These are phyloP conservation scores for Colletotrichum sp. DNA, from an alignment of 2,329 filamentous ascomycete genomes.

Conservation along the genomic window DNA sequence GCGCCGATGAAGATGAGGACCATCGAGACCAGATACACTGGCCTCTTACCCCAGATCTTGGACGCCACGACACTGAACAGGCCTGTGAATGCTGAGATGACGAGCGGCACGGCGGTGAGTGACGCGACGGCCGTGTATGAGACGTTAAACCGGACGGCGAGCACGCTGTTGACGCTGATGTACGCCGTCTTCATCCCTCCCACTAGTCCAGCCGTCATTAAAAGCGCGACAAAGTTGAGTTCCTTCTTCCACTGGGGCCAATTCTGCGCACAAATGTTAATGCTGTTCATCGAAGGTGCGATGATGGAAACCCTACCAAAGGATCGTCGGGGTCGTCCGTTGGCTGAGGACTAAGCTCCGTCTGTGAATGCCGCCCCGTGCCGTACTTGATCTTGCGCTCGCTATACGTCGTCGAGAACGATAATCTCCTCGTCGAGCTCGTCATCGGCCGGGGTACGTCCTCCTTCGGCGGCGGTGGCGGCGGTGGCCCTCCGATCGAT, in stretches of 20 bases:
- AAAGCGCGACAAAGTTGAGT: constrained; percentile 50
- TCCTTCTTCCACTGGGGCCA: constrained; percentile 62
- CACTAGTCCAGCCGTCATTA: constrained; percentile 51
- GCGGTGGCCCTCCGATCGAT: constrained; percentile 2
- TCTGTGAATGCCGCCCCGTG: constrained; percentile 43
- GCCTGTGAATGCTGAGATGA: constrained; percentile 53
- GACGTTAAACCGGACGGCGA: constrained; percentile 46
- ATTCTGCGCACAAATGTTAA: constrained; percentile 43
- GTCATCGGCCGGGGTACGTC: constrained; percentile 29
- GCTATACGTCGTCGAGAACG: constrained; percentile 35
- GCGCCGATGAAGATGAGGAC: constrained; percentile 52
- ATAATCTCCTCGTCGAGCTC: constrained; percentile 39
- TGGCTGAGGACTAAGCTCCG: constrained; percentile 60
- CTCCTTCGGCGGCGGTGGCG: constrained; percentile 8
- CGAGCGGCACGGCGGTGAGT: constrained; percentile 58
- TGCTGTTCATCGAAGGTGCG: background rate
- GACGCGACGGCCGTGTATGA: constrained; percentile 54
- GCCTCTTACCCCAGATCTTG: constrained; percentile 57
- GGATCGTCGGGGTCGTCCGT: constrained; percentile 61
- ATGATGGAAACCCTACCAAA: constrained; percentile 42
- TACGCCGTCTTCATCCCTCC: constrained; percentile 61
- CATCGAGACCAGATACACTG: constrained; percentile 54
- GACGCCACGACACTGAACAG: constrained; percentile 46
- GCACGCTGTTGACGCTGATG: constrained; percentile 49
- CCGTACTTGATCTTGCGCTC: constrained; percentile 51